These are phyloP conservation scores for Helicocarpus griseus DNA, from an alignment of 2,329 filamentous ascomycete genomes.

Conservation along the genomic window DNA sequence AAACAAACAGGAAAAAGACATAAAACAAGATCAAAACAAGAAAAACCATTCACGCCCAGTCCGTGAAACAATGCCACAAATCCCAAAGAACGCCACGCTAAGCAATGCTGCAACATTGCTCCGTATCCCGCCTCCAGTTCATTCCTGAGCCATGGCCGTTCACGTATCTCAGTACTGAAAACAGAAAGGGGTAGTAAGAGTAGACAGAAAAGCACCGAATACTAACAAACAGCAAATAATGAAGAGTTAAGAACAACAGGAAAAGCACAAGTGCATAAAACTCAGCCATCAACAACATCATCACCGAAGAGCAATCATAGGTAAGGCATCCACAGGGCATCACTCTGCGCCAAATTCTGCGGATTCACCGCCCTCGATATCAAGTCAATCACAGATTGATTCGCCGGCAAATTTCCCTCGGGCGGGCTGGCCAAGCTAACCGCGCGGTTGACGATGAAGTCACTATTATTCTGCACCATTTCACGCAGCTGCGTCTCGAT, in stretches of 20 bases:
- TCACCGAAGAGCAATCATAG: slow-evolving; percentile 42
- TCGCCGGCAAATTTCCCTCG: slow-evolving; percentile 72
- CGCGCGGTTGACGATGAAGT: slow-evolving; percentile 84
- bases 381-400: slow-evolving; percentile 92
- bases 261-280: slow-evolving; percentile 11
- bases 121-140: neutral
- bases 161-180: neutral
- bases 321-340: slow-evolving; percentile 97
- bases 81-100: slow-evolving; percentile 8
- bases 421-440: slow-evolving; percentile 71
- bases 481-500: slow-evolving; percentile 64
- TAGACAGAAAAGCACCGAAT: slow-evolving; percentile 1
- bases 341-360: slow-evolving; percentile 74
- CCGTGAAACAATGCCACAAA: neutral
- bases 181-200: neutral
- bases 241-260: slow-evolving; percentile 9
- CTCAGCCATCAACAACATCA: slow-evolving; percentile 12
- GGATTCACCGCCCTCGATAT: slow-evolving; percentile 91
- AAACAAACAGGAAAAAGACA: slow-evolving; percentile 10
- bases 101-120: slow-evolving; percentile 1
- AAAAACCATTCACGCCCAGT: slow-evolving; percentile 2
- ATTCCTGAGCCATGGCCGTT: neutral
- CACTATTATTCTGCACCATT: slow-evolving; percentile 74
- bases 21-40: slow-evolving; percentile 8
- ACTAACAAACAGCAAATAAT: slow-evolving; percentile 8